These are phyloP conservation scores for Platanthera guangdongensis DNA, from an alignment of 106 monocot species.

Conservation along the genomic window DNA sequence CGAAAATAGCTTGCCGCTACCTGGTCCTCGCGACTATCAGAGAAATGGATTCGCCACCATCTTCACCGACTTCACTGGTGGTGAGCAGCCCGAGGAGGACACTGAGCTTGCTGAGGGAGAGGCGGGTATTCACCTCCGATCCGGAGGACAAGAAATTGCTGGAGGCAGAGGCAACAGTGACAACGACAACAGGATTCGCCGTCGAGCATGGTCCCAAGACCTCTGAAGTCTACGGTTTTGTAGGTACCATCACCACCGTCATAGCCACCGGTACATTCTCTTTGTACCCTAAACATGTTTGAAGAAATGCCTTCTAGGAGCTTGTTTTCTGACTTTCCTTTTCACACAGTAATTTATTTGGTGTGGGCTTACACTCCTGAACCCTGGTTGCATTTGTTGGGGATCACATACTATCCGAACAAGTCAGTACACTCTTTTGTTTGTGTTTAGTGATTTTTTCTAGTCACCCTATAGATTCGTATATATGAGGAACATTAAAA, in stretches of 20 bases:
- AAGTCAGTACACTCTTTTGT: constrained; percentile 36
- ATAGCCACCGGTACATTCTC: constrained; percentile 52
- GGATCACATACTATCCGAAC: constrained; percentile 96
- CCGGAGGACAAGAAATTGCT: constrained; percentile 9
- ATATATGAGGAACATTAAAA: too few relatives aligned
- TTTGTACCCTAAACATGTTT: background rate
- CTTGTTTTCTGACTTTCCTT: background rate
- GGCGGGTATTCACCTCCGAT: constrained; percentile 17
- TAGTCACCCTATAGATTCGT: too few relatives aligned
- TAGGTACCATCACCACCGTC: constrained; percentile 87
- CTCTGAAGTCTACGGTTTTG: constrained; percentile 95
- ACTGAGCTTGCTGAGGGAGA: constrained; percentile 48
- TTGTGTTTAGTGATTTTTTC: background rate
- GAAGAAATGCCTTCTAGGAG: constrained; percentile 2
- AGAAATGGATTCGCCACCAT: constrained; percentile 17
- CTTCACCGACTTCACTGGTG: constrained; percentile 33
- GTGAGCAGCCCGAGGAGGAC: constrained; percentile 72
- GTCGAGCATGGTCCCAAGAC: constrained; percentile 67
- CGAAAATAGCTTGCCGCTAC: too few relatives aligned
- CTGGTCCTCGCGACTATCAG: too few relatives aligned
- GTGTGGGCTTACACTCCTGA: constrained; percentile 95
- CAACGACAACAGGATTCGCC: constrained; percentile 1
- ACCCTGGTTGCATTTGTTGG: constrained; percentile 63
- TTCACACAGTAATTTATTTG: constrained; percentile 53
- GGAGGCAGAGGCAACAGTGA: background rate